Evolutionary conservation across 495 filamentous ascomycete genomes (phyloP).

Genomic region (Penicillium soppii): DNA sequence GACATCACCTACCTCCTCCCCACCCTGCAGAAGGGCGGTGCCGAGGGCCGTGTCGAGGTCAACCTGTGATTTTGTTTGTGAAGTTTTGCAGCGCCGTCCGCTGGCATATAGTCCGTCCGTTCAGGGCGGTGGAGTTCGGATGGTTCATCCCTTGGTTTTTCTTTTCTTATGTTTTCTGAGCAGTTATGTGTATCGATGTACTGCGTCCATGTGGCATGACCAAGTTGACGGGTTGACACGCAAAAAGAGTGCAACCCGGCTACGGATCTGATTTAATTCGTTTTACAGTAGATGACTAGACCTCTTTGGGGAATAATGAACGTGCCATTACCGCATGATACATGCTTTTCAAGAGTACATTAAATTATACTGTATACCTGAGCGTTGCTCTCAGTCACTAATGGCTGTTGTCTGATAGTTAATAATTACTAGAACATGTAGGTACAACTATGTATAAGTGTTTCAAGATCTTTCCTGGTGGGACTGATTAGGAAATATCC

Average conservation of each 20-base stretch:
- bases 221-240: slow-evolving; percentile 27
- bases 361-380: background rate
- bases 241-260: slow-evolving; percentile 26
- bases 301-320: slow-evolving; percentile 30
- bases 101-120: slow-evolving; percentile 38
- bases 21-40: slow-evolving; percentile 70
- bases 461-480: background rate
- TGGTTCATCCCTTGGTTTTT: slow-evolving; percentile 41
- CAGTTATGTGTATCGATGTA: slow-evolving; percentile 32
- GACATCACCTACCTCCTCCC: slow-evolving; percentile 97
- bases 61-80: slow-evolving; percentile 54
- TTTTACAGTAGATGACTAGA: slow-evolving; percentile 35
- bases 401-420: too few relatives aligned
- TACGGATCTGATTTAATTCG: slow-evolving; percentile 33
- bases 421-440: too few relatives aligned
- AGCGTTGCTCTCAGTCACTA: too few relatives aligned
- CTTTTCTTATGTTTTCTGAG: slow-evolving; percentile 28
- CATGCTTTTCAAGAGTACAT: background rate
- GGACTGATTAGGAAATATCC: slow-evolving; percentile 3
- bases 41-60: slow-evolving; percentile 91
- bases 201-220: slow-evolving; percentile 39
- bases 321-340: slow-evolving; percentile 28
- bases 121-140: slow-evolving; percentile 46
- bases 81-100: slow-evolving; percentile 34
- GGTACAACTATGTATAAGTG: background rate